Evolutionary conservation across 1,284 basidiomycete species (phyloP), one percentile per base, ranked within the genome.

Genomic region (Trichosporon ovoides): DNA sequence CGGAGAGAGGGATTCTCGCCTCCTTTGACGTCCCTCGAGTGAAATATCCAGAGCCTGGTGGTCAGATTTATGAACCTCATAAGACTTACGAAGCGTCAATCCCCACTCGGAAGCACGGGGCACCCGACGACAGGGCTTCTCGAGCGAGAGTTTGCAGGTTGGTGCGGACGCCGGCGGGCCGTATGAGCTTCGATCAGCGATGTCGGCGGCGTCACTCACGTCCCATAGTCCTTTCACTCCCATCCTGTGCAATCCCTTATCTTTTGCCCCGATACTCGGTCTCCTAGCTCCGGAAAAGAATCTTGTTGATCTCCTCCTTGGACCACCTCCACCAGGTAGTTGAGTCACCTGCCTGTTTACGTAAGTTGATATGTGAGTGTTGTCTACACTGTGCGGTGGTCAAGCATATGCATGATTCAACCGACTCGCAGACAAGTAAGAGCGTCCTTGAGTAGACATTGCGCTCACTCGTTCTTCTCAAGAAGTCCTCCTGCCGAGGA

Each of bases 1-100:
- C 80, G 71, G n/a, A 83, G 66, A 56, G 75, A 78, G 0, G 81
- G 80, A 59, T 83, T 81, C 58, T 76, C 69, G 3, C 80, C 80
- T 3, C 70, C 72, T 0, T 69, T 63, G 76, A 76, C 16, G 68
- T 56, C 36, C 73, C 20, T 68, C 6, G 78, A 77, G 56, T 81
- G 80, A 53, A 80, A 80, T 35, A 80, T 76, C 80, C 80, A 81
- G 33, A 79, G 75, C 35, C 75, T 78, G 58, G 22, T 3, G 19
- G 57, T 52, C 31, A 60, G 56, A 4, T 16, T 2, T 9, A 7
- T n/a, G 18, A 2, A 5, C 1, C 1, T 7, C 11, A 2, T 16
- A 16, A 37, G 16, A 66, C 76, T 59, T 22, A 77, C 70, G 75
- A 74, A n/a, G 78, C 74, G 58, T 80, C 79, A 46, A 80, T 71